These are phyloP conservation scores for Stereum hirsutum DNA, from an alignment of 1,284 basidiomycete genomes.

Conservation along the genomic window DNA sequence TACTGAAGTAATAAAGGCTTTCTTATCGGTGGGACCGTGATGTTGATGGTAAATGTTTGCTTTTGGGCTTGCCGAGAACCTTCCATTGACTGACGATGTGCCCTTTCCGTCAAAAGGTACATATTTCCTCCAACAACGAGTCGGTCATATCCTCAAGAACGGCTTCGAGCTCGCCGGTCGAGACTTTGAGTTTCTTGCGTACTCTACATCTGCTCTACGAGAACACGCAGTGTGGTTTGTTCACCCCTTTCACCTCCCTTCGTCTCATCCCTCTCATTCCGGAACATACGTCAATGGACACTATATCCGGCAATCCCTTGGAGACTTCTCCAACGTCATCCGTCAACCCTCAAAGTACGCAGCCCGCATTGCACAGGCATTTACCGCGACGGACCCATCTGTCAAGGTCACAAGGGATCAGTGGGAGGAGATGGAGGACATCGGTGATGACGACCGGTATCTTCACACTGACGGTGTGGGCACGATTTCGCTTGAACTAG, in stretches of 20 bases:
- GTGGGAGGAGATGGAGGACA: conserved; percentile 40
- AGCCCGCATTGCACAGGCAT: conserved; percentile 72
- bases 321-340: conserved; percentile 51
- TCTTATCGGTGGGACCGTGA: conserved; percentile 42
- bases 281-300: conserved; percentile 8
- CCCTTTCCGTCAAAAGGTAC: no score
- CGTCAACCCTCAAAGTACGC: conserved; percentile 63
- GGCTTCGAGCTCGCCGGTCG: conserved; percentile 59
- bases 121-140: conserved; percentile 43
- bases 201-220: conserved; percentile 58
- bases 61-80: no score
- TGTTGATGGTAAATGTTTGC: conserved; percentile 28
- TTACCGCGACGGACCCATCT: conserved; percentile 67
- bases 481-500: conserved; percentile 54
- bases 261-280: no score
- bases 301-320: conserved; percentile 52
- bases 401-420: conserved; percentile 40
- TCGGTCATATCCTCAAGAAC: conserved; percentile 45
- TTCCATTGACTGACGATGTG: no score
- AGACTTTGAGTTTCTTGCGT: conserved; percentile 65
- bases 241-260: conserved; percentile 39
- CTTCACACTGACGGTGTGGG: conserved; percentile 70
- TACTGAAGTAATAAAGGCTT: no score
- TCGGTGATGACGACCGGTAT: conserved; percentile 25
- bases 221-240: conserved; percentile 71